These are phyloP conservation scores for Penicillium sp. DNA, from an alignment of 2,329 filamentous ascomycete species.

Conservation along the genomic window DNA sequence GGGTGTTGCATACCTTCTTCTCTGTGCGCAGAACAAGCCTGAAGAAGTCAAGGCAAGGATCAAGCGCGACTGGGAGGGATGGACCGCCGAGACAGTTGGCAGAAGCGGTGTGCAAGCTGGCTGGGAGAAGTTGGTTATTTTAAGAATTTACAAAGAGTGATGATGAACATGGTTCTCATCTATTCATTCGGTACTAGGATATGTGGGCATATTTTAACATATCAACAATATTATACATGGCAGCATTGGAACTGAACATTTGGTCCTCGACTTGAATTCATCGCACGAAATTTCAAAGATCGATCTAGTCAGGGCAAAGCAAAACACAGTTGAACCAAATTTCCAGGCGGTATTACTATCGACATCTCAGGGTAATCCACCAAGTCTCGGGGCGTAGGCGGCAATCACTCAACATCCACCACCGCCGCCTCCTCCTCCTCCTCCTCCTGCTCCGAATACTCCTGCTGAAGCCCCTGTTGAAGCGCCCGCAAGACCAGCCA, in stretches of 20 bases:
- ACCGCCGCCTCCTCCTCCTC: not conserved
- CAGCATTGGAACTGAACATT: not conserved
- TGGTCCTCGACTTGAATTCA: not conserved
- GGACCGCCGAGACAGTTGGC: constrained; percentile 74
- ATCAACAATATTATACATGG: not conserved
- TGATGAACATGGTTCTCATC: not conserved
- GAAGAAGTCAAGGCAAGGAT: constrained; percentile 65
- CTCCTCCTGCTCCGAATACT: too few relatives aligned
- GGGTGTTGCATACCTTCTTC: constrained; percentile 82
- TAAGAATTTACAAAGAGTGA: constrained; percentile 69
- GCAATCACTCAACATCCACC: not conserved
- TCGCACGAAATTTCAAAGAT: too few relatives aligned
- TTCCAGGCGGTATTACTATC: not conserved
- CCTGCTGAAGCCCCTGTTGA: too few relatives aligned
- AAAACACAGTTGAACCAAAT: too few relatives aligned
- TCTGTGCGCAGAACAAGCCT: constrained; percentile 88
- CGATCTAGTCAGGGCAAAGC: too few relatives aligned
- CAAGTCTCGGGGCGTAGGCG: not conserved
- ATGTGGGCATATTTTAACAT: not conserved
- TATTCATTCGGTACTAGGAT: not conserved
- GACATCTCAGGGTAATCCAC: not conserved
- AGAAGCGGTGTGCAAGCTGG: constrained; percentile 82
- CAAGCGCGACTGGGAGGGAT: constrained; percentile 56
- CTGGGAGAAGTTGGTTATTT: constrained; percentile 89
- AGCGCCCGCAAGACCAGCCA: not conserved